A percentile compares a stretch with the other conserved stretches of the same genome.
Evolutionary conservation across 768 basidiomycete genomes (phyloP).

Genomic region (Collybiopsis confluens): DNA sequence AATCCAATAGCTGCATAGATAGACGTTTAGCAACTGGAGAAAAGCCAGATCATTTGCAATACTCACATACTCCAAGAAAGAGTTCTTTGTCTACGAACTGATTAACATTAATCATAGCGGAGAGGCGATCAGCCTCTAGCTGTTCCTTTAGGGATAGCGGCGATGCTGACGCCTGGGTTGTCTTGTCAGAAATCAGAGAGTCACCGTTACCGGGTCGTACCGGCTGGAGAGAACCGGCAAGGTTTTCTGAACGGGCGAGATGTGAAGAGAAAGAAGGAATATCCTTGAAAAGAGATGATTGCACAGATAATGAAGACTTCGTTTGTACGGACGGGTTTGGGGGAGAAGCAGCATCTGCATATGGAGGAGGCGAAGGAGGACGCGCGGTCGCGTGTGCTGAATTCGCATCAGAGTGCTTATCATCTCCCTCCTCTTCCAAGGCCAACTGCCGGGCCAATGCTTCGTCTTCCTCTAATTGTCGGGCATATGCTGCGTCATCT

Average conservation of each 20-base stretch:
- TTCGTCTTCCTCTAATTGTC: slow-evolving; percentile 33
- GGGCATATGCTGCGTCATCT: slow-evolving; percentile 43
- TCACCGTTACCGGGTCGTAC: background rate
- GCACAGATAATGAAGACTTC: background rate
- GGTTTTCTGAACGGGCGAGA: slow-evolving; percentile 7
- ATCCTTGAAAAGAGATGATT: background rate
- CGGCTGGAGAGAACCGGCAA: background rate
- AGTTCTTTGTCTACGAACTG: slow-evolving; percentile 59
- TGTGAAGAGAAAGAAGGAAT: background rate
- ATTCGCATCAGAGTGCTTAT: slow-evolving; percentile 7
- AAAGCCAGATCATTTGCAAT: background rate
- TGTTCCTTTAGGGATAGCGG: background rate
- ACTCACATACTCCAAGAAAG: slow-evolving; percentile 62
- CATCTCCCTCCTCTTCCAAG: slow-evolving; percentile 34
- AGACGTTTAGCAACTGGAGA: slow-evolving; percentile 1
- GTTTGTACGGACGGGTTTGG: background rate
- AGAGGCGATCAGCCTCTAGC: slow-evolving; percentile 9
- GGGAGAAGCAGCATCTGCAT: slow-evolving; percentile 5
- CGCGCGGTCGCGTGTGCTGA: slow-evolving; percentile 8
- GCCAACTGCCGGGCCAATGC: slow-evolving; percentile 35
- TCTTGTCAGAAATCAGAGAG: background rate
- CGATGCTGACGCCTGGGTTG: background rate
- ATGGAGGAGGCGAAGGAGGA: slow-evolving; percentile 7
- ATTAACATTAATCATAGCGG: slow-evolving; percentile 28
- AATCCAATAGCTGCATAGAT: slow-evolving; percentile 61